Evolutionary conservation across 495 filamentous ascomycete genomes (phyloP).

Genomic region (Penicillium malachiteum): DNA sequence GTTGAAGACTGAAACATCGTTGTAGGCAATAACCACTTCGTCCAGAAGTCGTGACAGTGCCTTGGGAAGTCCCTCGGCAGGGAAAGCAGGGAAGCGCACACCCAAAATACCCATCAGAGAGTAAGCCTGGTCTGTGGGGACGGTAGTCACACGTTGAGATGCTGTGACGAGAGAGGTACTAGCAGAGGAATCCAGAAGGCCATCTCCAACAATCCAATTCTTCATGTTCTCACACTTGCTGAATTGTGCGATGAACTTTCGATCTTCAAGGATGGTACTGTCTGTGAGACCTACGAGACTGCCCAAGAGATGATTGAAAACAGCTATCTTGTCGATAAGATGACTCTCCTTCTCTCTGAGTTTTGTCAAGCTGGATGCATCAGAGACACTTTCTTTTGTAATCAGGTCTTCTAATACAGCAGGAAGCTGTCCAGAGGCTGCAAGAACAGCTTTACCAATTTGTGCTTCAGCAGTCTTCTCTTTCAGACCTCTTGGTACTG

Average conservation of each 20-base stretch:
- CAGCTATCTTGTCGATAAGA: background rate
- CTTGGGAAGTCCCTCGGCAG: conserved; percentile 17
- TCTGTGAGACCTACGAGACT: background rate
- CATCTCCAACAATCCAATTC: conserved; percentile 1
- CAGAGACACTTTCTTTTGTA: background rate
- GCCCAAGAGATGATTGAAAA: background rate
- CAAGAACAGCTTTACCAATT: conserved; percentile 7
- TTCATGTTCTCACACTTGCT: background rate
- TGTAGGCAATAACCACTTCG: conserved; percentile 14
- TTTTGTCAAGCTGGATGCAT: background rate
- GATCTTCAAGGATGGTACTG: conserved; percentile 1
- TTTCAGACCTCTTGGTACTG: background rate
- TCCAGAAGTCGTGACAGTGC: conserved; percentile 16
- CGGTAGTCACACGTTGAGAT: conserved; percentile 12
- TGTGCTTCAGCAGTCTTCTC: conserved; percentile 2
- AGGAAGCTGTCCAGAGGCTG: background rate
- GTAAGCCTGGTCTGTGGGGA: conserved; percentile 16
- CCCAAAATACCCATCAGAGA: conserved; percentile 22
- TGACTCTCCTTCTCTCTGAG: background rate
- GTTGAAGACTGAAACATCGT: conserved; percentile 18
- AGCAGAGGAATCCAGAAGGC: conserved; percentile 5
- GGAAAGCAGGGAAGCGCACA: conserved; percentile 17
- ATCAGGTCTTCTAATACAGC: background rate
- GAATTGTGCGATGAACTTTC: conserved; percentile 2
- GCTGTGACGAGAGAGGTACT: conserved; percentile 11